Evolutionary conservation across 2,329 filamentous ascomycete species (phyloP), one percentile per base, ranked within the genome.

Genomic region (Colletotrichum melonis): DNA sequence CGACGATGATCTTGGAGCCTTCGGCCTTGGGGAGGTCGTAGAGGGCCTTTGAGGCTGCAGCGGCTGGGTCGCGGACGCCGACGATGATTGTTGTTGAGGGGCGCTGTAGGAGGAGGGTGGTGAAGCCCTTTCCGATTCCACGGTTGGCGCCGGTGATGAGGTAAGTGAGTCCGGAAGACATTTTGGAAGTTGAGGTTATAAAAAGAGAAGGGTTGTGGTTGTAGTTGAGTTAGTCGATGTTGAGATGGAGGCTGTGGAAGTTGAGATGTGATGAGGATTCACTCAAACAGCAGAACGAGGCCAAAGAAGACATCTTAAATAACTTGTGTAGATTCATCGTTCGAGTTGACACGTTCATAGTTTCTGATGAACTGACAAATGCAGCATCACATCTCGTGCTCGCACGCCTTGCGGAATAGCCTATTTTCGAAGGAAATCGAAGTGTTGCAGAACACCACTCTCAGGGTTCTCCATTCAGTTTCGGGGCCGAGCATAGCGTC

Each of bases 51-150:
- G 81, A 80, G 0, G 76, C 77, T 0, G 78, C 14, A 12, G 77
- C 56, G 6, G 70, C 58, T 19, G 80, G 78, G 74, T 84, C 74
- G 14, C 86, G 84, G 60, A 82, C 82, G 2, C 78, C 80, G 55
- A 84, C 85, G 30, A 86, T 82, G 70, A 85, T 78, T 4, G 81
- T 88, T 11, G 67, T 72, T 5, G 63, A 64, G 3, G 72, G 74
- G 5, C 64, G 67, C 11, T 30, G 49, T 42, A 74, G 57, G 56
- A 72, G 56, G 28, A 57, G 16, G 55, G 52, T 28, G 55, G 62
- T 55, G 49, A 74, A 67, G 38, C 59, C 72, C 22, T 63, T 62
- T 32, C 74, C 74, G 42, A 75, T 63, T 16, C 72, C 70, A 3
- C 70, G 59, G 62, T 73, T 73, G 14, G 59, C 60, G 4, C 83